These are phyloP conservation scores for Fraxinus floribunda DNA, from an alignment of 305 asterid genomes.

Conservation along the genomic window DNA sequence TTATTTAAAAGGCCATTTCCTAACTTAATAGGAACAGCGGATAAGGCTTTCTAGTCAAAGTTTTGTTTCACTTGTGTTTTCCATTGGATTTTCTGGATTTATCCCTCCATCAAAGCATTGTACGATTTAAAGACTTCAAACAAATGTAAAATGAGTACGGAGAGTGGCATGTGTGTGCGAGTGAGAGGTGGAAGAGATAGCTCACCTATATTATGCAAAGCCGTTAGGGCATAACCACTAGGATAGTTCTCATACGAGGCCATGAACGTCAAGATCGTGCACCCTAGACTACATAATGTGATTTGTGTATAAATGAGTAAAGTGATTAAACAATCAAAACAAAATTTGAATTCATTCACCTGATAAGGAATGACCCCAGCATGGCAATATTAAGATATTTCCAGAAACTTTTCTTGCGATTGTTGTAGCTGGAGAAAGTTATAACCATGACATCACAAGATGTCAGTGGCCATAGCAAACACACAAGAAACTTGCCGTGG, in stretches of 20 bases:
- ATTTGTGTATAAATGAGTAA: slow-evolving; percentile 36
- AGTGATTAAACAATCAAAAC: slow-evolving; percentile 1
- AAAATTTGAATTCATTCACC: slow-evolving; percentile 46
- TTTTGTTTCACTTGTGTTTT: neutral
- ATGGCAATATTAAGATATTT: slow-evolving; percentile 60
- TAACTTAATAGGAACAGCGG: neutral
- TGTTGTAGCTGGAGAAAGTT: slow-evolving; percentile 69
- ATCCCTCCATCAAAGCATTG: neutral
- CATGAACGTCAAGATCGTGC: slow-evolving; percentile 64
- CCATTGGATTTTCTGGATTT: neutral
- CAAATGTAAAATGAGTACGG: neutral
- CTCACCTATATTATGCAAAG: slow-evolving; percentile 74
- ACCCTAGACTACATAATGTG: slow-evolving; percentile 73
- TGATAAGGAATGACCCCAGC: slow-evolving; percentile 71
- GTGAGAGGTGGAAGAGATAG: slow-evolving; percentile 21
- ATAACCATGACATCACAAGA: slow-evolving; percentile 18
- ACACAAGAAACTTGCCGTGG: neutral
- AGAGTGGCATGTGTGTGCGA: neutral
- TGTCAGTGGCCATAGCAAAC: slow-evolving; percentile 13
- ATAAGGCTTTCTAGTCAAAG: neutral
- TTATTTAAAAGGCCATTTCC: neutral
- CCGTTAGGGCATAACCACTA: slow-evolving; percentile 75
- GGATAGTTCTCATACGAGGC: slow-evolving; percentile 97
- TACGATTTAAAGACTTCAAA: neutral
- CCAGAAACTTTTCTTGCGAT: slow-evolving; percentile 84